Base-by-base conservation (phyloP, 2,329 filamentous ascomycete genomes). In the Colletotrichum paranaense region DNA sequence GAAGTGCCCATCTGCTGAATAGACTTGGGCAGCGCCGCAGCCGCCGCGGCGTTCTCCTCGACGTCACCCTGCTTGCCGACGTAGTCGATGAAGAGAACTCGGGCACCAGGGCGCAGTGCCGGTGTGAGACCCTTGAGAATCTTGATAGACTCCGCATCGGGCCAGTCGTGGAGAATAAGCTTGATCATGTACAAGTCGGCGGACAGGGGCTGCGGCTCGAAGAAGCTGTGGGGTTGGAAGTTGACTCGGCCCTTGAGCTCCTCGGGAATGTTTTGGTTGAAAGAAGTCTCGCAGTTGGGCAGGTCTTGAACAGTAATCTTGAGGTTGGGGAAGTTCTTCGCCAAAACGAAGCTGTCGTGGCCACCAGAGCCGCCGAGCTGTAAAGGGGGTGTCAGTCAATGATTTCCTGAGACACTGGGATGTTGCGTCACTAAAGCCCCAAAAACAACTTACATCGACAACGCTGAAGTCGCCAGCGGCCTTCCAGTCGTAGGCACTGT, bases 141-240 rank as follows among this genome's bases (percentile, higher is more conserved):
- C 67, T 78, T 76, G 26, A 81, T 71, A 5, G 80, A 79, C 62
- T 86, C 81, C 28, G 81, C 79, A 67, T 89, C 87, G 0, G 87
- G 83, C 87, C 87, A 89, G 80, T 90, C 88, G 78, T 90, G 88
- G 19, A 91, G 81, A 68, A 90, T 88, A 72, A 86, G 80, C 76
- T 88, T 88, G 74, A 90, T 78, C 68, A 90, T 80, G 80, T 88
- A 90, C 62, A 88, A 80, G 68, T 88, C 86, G 11, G 85, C 88
- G 22, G 79, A 69, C 5, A 82, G 77, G 1, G 80, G 75, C 74
- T 85, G 84, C 1, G 82, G 81, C 53, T 79, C 71, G 78, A 85
- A 84, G 75, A 85, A 82, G 76, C 82, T 79, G 75, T 85, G 83
- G 12, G 78, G 78, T 46, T 79, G 73, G 74, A 84, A 85, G 7